These are phyloP conservation scores for Penicillium atrosanguineum DNA, from an alignment of 495 filamentous ascomycete genomes.

Conservation along the genomic window DNA sequence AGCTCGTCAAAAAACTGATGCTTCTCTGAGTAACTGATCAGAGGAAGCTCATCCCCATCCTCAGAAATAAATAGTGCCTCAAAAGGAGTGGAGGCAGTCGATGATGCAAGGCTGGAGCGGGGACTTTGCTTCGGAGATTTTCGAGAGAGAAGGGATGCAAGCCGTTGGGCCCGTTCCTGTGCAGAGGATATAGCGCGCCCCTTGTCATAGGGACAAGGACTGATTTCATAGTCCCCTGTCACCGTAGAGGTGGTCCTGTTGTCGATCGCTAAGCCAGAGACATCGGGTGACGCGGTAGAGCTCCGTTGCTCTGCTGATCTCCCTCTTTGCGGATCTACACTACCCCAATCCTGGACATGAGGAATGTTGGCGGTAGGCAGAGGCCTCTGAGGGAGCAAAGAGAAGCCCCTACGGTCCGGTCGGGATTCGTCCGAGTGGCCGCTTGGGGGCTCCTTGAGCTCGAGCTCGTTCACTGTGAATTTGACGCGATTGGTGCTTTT, in stretches of 20 bases:
- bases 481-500: conserved; percentile 40
- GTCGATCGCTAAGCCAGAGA: conserved; percentile 32
- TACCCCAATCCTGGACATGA: conserved; percentile 26
- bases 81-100: conserved; percentile 30
- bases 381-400: conserved; percentile 36
- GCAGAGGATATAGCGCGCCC: conserved; percentile 35
- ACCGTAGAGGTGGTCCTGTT: conserved; percentile 27
- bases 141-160: conserved; percentile 33
- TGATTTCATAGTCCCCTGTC: conserved; percentile 33
- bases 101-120: conserved; percentile 29
- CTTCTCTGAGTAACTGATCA: conserved; percentile 40
- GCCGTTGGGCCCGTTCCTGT: conserved; percentile 33
- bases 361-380: conserved; percentile 44
- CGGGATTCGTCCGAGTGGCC: conserved; percentile 30
- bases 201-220: conserved; percentile 30
- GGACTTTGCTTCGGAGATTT: conserved; percentile 33
- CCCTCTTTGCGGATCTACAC: conserved; percentile 23
- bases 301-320: conserved; percentile 29
- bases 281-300: conserved; percentile 32
- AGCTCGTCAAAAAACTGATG: conserved; percentile 26
- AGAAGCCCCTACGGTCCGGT: conserved; percentile 28
- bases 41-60: conserved; percentile 39
- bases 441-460: conserved; percentile 15
- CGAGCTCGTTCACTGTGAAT: conserved; percentile 29
- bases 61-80: conserved; percentile 29